Base-by-base conservation (phyloP, 768 basidiomycete genomes). In the Cyathus striatus region DNA sequence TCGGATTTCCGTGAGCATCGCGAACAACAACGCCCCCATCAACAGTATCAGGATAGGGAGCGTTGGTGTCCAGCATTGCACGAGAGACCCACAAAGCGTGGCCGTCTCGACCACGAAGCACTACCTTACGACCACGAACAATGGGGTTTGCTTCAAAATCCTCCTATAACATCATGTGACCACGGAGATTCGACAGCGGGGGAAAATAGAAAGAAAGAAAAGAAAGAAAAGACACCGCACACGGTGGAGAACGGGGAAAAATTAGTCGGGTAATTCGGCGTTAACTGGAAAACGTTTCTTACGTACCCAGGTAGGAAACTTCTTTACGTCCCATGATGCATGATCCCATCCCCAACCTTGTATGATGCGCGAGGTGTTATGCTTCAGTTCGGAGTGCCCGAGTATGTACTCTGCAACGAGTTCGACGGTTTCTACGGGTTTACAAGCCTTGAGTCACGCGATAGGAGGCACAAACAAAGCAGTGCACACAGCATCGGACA, bases 71-170 rank as follows among this genome's bases (percentile, higher is more conserved):
- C 3, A 94, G 64, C 2, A 82, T 76, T 35, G 62, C 72, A 3
- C 69, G 66, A 3, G 89, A 91, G 10, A 90, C 79, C 93, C 93
- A 95, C 5, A 89, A 67, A 1, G 89, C 90, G 62, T 95, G 93
- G 5, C 83, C 83, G 59, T 96, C 93, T 46, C 93, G 88, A 57
- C 90, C 81, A 49, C 86, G 83, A 14, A 95, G 70, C 13, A 87
- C 68, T 30, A 96, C 79, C 0, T 81, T 82, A 12, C 88, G 75
- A 17, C 80, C 83, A 35, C 65, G 64, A 16, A 94, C 69, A 4
- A 87, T 51, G 4, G 80, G 76, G 44, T 91, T 87, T 1, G 64
- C 62, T 23, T 92, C 88, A 2, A 94, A 65, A 55, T 86, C 84
- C 6, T 66, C 75, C 89, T 91, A 38, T 39, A 33, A 42, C 38